phyloP scores from a whole-genome alignment of 495 filamentous ascomycete species.

The Xylaria sp. region DNA sequence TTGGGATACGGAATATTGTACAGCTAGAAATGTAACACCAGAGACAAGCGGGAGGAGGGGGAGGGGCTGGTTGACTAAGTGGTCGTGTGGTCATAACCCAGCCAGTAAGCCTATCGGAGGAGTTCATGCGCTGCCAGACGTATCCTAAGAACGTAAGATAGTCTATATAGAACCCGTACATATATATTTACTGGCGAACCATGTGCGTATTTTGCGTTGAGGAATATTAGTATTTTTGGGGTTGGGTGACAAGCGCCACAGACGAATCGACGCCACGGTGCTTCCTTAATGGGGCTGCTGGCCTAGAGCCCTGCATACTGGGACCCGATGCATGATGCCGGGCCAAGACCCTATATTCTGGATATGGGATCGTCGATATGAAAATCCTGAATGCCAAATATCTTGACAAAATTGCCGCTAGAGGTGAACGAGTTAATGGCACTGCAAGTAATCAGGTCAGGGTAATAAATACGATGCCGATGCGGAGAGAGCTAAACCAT shows the following conservation, averaged over 20 bases:
- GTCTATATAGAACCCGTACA: background rate
- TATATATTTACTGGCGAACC: background rate
- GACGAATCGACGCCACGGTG: background rate
- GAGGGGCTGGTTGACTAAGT: background rate
- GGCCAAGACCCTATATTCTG: background rate
- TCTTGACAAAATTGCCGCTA: background rate
- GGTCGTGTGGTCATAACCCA: background rate
- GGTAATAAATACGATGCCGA: slow-evolving; percentile 3
- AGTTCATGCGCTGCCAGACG: background rate
- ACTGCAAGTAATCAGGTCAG: slow-evolving; percentile 16
- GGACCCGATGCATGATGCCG: slow-evolving; percentile 10
- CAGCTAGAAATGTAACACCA: slow-evolving; percentile 19
- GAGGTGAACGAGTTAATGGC: background rate
- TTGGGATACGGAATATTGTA: slow-evolving; percentile 23
- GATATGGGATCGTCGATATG: background rate
- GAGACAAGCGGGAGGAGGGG: background rate
- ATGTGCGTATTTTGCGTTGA: background rate
- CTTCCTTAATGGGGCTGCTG: background rate
- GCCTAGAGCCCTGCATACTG: background rate
- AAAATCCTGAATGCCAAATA: background rate
- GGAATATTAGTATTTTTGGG: background rate
- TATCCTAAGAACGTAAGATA: background rate
- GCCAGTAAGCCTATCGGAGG: background rate
- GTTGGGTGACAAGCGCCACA: background rate
- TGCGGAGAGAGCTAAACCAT: slow-evolving; percentile 8